Evolutionary conservation across 257 asterid genomes (phyloP), one percentile per base, ranked within the genome.

Genomic region (Lycium barbarum): DNA sequence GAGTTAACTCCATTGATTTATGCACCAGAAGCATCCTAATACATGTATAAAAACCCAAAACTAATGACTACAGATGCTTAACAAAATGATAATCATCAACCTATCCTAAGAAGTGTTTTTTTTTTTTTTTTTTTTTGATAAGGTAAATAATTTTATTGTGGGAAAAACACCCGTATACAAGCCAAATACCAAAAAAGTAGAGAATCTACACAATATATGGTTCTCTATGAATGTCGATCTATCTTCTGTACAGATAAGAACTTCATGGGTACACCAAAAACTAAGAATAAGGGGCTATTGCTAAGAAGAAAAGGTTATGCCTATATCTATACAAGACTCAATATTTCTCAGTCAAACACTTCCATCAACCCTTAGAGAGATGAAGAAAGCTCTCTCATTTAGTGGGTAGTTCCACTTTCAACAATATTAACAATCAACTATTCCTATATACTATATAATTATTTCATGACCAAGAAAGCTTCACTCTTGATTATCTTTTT

Each of bases 401-500:
- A 49, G 62, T 74, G 43, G 43, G 61, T 5, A 73, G 20, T 73
- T 20, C 11, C 80, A 72, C 36, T 12, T 33, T 73, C 61, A 73
- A 47, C 81, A 36, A 14, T 73, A 47, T 20, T 73, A 47, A 73
- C 61, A 47, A 47, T 47, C 43, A 20, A 47, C 20, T 2, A 47
- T 73, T 74, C n/a, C 81, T 13, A 49, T 6, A 49, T 22, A 49
- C 7, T 12, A 53, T 20, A 49, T n/a, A n/a, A n/a, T 22, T 74
- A 22, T 49, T 20, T 74, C 59, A 74, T 53, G n/a, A 7, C n/a
- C 43, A 12, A 74, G 40, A 22, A 7, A 22, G 38, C 20, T 49
- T 73, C n/a, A 12, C 18, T 49, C 81, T 74, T 49, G 45, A 49
- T 49, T 51, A 74, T 74, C 81, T 4, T 74, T 49, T 73, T 73